Conservation (phyloP, 2,329 filamentous ascomycete species). For the Leptoxyphium fumago region DNA sequence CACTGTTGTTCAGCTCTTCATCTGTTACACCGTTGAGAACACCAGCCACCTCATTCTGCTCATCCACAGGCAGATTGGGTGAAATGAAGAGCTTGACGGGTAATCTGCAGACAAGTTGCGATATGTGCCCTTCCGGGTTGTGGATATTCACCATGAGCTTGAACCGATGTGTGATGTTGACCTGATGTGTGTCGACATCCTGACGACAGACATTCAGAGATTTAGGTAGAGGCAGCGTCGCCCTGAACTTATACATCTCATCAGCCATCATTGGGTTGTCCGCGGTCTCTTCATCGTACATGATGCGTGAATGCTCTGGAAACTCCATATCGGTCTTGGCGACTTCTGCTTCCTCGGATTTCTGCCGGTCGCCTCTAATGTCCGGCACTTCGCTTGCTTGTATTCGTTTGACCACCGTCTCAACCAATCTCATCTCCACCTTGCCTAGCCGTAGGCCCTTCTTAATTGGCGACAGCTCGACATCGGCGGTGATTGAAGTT, state of each 20-base stretch:
- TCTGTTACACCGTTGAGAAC: slow-evolving; percentile 21
- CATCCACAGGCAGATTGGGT: slow-evolving; percentile 76
- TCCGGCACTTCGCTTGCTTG: slow-evolving; percentile 19
- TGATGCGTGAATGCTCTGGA: slow-evolving; percentile 20
- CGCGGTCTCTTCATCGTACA: slow-evolving; percentile 23
- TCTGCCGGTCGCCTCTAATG: slow-evolving; percentile 17
- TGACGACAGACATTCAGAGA: slow-evolving; percentile 73
- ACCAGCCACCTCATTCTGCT: slow-evolving; percentile 62
- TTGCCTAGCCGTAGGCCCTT: slow-evolving; percentile 81
- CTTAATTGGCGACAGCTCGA: slow-evolving; percentile 72
- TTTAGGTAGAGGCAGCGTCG: slow-evolving; percentile 57
- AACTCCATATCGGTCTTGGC: slow-evolving; percentile 25
- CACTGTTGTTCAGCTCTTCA: slow-evolving; percentile 33
- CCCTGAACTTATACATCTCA: slow-evolving; percentile 47
- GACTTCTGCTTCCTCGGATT: slow-evolving; percentile 23
- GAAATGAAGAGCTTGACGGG: slow-evolving; percentile 92
- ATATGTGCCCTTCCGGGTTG: slow-evolving; percentile 89
- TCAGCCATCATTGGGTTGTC: slow-evolving; percentile 26
- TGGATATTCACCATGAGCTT: slow-evolving; percentile 81
- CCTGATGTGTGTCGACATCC: slow-evolving; percentile 73
- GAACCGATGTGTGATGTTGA: slow-evolving; percentile 86
- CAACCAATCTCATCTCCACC: slow-evolving; percentile 65
- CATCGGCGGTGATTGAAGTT: slow-evolving; percentile 68
- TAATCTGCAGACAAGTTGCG: slow-evolving; percentile 80
- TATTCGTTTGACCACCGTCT: slow-evolving; percentile 45